Base-by-base conservation (phyloP, 441 rosid species). In the Sinapis alba region DNA sequence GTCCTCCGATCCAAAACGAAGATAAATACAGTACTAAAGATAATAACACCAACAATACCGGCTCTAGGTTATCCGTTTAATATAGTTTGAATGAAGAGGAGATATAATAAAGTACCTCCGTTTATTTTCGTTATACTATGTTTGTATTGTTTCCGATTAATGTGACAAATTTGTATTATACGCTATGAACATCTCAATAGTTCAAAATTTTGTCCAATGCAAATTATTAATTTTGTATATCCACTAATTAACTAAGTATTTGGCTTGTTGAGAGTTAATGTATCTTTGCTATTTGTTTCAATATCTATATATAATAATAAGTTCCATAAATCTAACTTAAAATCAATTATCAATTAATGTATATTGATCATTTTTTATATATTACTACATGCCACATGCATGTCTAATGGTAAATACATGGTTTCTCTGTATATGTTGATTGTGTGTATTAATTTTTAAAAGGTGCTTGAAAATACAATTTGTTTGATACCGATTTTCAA, bases 1-100 rank as follows among this genome's bases (percentile, higher is more conserved):
- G 74, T 51, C 60, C 65, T 53, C 43, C 7, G 5, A 38, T 72
- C 47, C 69, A 73, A 20, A 54, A 15, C 6, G 74, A 78, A 27
- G 65, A 32, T 16, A 62, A 72, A 8, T 38, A 0, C 21, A 20
- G 7, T 28, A 41, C 19, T 41, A 8, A 19, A 2, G 28, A 5
- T 41, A 20, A 24, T 8, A 24, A 15, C 10, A 24, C 18, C 15
- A 10, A 16, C 7, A 30, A 18, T 16, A 19, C 62, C 21, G 54
- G 7, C 24, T 69, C 79, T 54, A 41, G 7, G 20, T 45, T 24
- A 7, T 47, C 61, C 11, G 79, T 76, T 41, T 69, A 30, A 69
- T 68, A 0, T 28, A 12, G 38, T 59, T 26, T 58, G 36, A n/a
- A 15, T 59, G 21, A 15, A 15, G 38, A 59, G 36, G 36, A 27